Evolutionary conservation across 495 filamentous ascomycete species (phyloP), one percentile per base, ranked within the genome.

Genomic region (Daldinia vernicosa): DNA sequence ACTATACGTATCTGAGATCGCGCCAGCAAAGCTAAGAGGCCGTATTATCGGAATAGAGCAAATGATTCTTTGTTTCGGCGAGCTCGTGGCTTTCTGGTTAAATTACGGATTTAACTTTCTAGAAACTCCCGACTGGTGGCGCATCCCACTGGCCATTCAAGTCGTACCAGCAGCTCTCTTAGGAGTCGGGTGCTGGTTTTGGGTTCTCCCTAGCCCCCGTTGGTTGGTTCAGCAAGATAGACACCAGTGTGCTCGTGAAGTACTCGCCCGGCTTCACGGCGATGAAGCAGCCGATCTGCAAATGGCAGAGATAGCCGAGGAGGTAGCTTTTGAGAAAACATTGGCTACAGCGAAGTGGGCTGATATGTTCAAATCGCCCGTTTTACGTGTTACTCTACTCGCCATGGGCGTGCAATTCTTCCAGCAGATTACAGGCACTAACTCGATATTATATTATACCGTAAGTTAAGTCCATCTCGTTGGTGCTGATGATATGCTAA

Each of bases 61-160:
- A 54, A 84, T 88, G 80, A 70, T 70, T 40, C 68, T 70, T 22
- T 85, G 79, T 63, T 85, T 86, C 72, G 79, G 84, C 55, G 84
- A 83, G 6, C 76, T 78, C 2, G 71, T 80, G 50, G 80, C 79
- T 2, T 82, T 80, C 7, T 75, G 80, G 30, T 81, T 85, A n/a
- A 82, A 85, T 32, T 85, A 85, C 33, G 84, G 84, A 1, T 85
- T 81, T 65, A 81, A 72, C 74, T 17, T 76, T 55, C 35, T 75
- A 37, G 37, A 81, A 35, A 77, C 66, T 8, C 56, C 58, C 19
- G 61, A 72, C 47, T 85, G 87, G 78, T 87, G 85, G 85, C 80
- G 85, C 6, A 81, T 87, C 35, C 85, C 86, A 0, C 77, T 87
- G 12, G 85, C 85, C 8, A 84, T 87, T 52, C 85, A 87, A 63